Evolutionary conservation across 1,139 yeast genomes (phyloP).

Genomic region (Saccharomycopsis hybrid): DNA sequence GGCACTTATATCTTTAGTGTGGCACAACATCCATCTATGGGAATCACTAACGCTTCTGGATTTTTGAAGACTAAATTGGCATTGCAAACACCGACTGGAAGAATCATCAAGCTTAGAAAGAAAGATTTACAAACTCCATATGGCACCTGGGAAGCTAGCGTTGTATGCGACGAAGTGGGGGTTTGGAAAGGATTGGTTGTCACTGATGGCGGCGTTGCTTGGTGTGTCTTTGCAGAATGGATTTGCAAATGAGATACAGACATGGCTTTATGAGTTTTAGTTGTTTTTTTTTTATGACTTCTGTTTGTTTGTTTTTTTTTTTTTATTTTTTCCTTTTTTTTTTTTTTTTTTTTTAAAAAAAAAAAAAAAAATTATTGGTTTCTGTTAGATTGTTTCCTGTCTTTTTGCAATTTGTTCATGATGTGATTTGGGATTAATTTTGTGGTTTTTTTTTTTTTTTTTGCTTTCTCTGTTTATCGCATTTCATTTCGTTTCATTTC

Average conservation of each 20-base stretch:
- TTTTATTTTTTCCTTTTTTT: not conserved
- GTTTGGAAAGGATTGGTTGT: slow-evolving; percentile 77
- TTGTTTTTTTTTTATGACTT: not conserved
- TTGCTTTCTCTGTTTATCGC: too few relatives aligned
- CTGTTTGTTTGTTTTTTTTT: not conserved
- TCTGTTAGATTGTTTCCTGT: not conserved
- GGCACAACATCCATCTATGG: slow-evolving; percentile 57
- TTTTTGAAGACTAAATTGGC: slow-evolving; percentile 48
- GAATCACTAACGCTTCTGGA: slow-evolving; percentile 40
- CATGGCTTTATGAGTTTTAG: not conserved
- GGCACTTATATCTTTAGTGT: slow-evolving; percentile 61
- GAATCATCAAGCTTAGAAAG: slow-evolving; percentile 53
- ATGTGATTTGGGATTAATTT: too few relatives aligned
- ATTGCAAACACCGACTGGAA: slow-evolving; percentile 80
- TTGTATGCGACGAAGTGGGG: slow-evolving; percentile 67
- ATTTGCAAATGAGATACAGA: slow-evolving; percentile 40
- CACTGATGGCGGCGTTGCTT: slow-evolving; percentile 72
- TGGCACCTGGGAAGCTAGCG: slow-evolving; percentile 42
- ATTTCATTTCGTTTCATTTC: too few relatives aligned
- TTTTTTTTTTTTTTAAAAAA: not conserved
- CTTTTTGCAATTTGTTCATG: not conserved
- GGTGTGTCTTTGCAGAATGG: slow-evolving; percentile 96
- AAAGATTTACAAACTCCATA: slow-evolving; percentile 30
- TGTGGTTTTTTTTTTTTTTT: too few relatives aligned
- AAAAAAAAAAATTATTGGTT: not conserved